Conservation (phyloP, 2,329 filamentous ascomycete genomes). For the Ustulina deusta region DNA sequence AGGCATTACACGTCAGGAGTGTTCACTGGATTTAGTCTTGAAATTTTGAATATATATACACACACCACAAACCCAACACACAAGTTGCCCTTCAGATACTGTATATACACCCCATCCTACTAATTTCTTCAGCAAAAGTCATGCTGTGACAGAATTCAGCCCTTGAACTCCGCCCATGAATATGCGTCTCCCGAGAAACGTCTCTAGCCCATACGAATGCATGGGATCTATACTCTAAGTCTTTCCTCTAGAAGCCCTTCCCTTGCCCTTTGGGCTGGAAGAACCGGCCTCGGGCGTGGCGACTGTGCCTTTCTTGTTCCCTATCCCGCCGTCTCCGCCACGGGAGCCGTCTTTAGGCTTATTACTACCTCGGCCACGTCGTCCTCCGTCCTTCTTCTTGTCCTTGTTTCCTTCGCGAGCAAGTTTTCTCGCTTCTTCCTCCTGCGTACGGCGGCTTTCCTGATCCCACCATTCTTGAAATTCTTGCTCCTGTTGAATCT, state of each 20-base stretch:
- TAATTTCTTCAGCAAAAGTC: neutral
- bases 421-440: constrained; percentile 65
- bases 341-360: constrained; percentile 28
- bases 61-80: neutral
- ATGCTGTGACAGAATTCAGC: neutral
- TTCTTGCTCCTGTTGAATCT: constrained; percentile 96
- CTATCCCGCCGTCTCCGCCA: constrained; percentile 12
- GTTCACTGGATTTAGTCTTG: neutral
- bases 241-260: constrained; percentile 32
- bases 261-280: constrained; percentile 31
- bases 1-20: neutral
- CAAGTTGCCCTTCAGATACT: neutral
- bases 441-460: constrained; percentile 78
- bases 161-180: constrained; percentile 25
- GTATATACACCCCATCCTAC: constrained; percentile 18
- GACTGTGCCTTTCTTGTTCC: constrained; percentile 6
- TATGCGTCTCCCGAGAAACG: constrained; percentile 33
- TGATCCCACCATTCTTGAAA: constrained; percentile 98
- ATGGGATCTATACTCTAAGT: constrained; percentile 35
- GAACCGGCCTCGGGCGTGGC: constrained; percentile 22
- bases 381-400: constrained; percentile 45
- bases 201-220: constrained; percentile 19
- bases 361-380: constrained; percentile 29
- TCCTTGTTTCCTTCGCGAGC: constrained; percentile 57
- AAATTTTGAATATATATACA: constrained; percentile 15